Evolutionary conservation across 164 flowering plant species (phyloP).

Genomic region (Echeveria elegans): DNA sequence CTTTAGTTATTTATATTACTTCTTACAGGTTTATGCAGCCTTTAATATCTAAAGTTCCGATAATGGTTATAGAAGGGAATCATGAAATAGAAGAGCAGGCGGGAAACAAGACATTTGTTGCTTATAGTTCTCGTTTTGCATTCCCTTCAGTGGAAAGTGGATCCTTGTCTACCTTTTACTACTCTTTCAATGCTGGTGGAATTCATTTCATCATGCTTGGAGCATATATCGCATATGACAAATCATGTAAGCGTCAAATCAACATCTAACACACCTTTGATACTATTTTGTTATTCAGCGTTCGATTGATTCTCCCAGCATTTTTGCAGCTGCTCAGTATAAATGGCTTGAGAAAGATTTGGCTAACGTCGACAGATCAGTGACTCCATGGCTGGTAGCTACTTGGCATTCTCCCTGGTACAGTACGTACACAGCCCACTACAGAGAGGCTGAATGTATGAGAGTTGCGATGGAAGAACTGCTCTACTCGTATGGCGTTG

Average conservation of each 20-base stretch:
- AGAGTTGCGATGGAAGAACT: constrained; percentile 76
- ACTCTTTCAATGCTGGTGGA: constrained; percentile 94
- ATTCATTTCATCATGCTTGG: constrained; percentile 91
- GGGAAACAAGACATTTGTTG: constrained; percentile 47
- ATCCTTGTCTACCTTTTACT: constrained; percentile 71
- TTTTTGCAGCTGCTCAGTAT: constrained; percentile 56
- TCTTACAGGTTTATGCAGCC: constrained; percentile 79
- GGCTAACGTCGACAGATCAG: constrained; percentile 56
- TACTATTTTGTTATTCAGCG: background rate
- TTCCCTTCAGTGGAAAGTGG: constrained; percentile 77
- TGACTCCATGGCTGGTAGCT: constrained; percentile 92
- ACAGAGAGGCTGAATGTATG: constrained; percentile 95
- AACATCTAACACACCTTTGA: background rate
- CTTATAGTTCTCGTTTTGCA: constrained; percentile 85
- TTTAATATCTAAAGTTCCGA: constrained; percentile 74
- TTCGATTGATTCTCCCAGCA: background rate
- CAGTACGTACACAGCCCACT: constrained; percentile 68
- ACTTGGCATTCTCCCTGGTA: constrained; percentile 97
- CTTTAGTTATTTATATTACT: background rate
- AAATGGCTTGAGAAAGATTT: constrained; percentile 76
- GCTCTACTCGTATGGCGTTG: constrained; percentile 66
- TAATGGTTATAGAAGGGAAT: constrained; percentile 91
- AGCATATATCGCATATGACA: constrained; percentile 56
- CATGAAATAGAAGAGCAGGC: constrained; percentile 84
- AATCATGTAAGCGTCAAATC: constrained; percentile 30